These are phyloP conservation scores for Ramalina intermedia DNA, from an alignment of 495 filamentous ascomycete genomes.

Conservation along the genomic window DNA sequence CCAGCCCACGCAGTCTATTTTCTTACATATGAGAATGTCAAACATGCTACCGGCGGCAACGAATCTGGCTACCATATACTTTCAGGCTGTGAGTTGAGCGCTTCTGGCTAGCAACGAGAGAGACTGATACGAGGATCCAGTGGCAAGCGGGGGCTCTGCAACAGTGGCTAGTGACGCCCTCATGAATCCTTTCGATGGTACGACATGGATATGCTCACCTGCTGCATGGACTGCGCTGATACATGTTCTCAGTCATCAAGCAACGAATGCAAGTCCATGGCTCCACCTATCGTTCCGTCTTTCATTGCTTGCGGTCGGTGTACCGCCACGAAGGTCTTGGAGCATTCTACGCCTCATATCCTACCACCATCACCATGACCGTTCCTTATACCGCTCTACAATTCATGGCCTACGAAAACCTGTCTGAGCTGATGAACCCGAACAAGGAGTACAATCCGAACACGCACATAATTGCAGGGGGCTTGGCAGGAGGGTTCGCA, in stretches of 20 bases:
- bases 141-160: constrained; percentile 74
- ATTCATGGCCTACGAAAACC: constrained; percentile 92
- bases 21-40: constrained; percentile 91
- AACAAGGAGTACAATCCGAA: constrained; percentile 69
- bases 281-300: constrained; percentile 73
- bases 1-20: constrained; percentile 98
- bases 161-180: constrained; percentile 95
- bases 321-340: constrained; percentile 76
- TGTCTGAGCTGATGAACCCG: constrained; percentile 87
- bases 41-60: constrained; percentile 90
- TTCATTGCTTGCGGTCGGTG: constrained; percentile 71
- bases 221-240: constrained; percentile 7
- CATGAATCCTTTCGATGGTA: constrained; percentile 99
- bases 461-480: constrained; percentile 84
- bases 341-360: constrained; percentile 97
- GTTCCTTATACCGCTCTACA: constrained; percentile 94
- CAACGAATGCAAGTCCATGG: constrained; percentile 98
- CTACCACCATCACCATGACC: constrained; percentile 95
- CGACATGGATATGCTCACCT: constrained; percentile 13
- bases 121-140: neutral
- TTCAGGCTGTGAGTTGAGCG: constrained; percentile 55
- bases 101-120: neutral
- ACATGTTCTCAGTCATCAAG: constrained; percentile 64
- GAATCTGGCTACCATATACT: constrained; percentile 82
- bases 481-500: constrained; percentile 81